Percentiles rank a stretch among this genome's conserved stretches.
phyloP scores from a whole-genome alignment of 1,139 yeast genomes.

The Candida neerlandica region DNA sequence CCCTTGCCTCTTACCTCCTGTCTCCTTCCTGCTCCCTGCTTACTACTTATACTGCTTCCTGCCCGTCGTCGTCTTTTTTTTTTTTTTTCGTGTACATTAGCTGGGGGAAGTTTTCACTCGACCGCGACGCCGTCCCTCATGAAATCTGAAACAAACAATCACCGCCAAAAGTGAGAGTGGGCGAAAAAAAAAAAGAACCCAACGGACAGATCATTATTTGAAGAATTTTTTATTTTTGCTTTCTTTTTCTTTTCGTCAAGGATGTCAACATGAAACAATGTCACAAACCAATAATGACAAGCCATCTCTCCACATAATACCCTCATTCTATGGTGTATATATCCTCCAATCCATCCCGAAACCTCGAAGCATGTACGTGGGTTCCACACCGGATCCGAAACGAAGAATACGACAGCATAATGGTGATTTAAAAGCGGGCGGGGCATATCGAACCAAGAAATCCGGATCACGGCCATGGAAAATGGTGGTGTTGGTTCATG shows the following conservation, averaged over 20 bases:
- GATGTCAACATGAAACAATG: constrained; percentile 7
- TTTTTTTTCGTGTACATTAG: background rate
- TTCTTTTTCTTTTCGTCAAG: background rate
- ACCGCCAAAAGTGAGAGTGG: background rate
- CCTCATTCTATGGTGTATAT: constrained; percentile 66
- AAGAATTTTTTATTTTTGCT: background rate
- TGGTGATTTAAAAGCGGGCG: constrained; percentile 62
- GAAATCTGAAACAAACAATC: background rate
- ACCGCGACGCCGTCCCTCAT: no score
- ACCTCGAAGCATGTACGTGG: constrained; percentile 64
- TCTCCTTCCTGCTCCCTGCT: background rate
- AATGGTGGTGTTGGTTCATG: constrained; percentile 61
- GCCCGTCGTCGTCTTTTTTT: background rate
- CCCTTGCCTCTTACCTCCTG: background rate
- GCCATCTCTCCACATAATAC: constrained; percentile 19
- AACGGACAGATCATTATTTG: no score
- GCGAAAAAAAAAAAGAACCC: no score
- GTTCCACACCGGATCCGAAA: constrained; percentile 75
- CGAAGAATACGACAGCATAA: constrained; percentile 76
- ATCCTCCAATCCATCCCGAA: constrained; percentile 59
- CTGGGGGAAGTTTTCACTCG: no score
- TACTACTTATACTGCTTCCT: background rate
- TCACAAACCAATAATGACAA: constrained; percentile 3
- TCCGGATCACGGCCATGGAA: constrained; percentile 72
- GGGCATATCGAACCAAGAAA: constrained; percentile 66